These are phyloP conservation scores for Nicotiana attenuata DNA, from an alignment of 257 asterid genomes.

Conservation along the genomic window DNA sequence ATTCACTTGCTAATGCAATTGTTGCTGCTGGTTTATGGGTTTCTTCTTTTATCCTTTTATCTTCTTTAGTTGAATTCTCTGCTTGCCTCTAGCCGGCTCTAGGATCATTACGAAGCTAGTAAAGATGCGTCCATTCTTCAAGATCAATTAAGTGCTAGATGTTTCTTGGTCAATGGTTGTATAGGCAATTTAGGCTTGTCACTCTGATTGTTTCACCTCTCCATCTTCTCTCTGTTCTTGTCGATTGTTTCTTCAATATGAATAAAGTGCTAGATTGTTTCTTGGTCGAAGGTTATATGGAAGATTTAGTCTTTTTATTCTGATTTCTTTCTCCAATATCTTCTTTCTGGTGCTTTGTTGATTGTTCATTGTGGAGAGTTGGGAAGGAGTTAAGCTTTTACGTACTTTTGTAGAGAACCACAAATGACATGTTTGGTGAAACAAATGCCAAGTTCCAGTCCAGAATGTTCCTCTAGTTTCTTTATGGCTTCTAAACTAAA, in stretches of 20 bases:
- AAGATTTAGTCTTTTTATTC: neutral
- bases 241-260: neutral
- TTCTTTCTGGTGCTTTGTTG: neutral
- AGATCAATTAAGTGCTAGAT: neutral
- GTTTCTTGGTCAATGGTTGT: neutral
- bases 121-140: neutral
- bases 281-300: neutral
- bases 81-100: too few species aligned
- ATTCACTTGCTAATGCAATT: too few species aligned
- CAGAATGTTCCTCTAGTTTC: neutral
- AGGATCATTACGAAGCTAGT: neutral
- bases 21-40: too few species aligned
- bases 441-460: neutral
- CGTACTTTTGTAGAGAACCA: neutral
- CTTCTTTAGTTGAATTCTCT: too few species aligned
- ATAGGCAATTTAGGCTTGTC: neutral
- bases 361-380: neutral
- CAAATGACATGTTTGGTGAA: neutral
- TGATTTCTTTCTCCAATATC: neutral
- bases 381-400: neutral
- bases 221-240: neutral
- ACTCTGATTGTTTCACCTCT: neutral
- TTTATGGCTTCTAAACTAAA: neutral
- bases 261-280: neutral
- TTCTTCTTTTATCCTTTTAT: too few species aligned